Evolutionary conservation across 108 stramenopile genomes (phyloP).

Genomic region (Chaetoceros muelleri): DNA sequence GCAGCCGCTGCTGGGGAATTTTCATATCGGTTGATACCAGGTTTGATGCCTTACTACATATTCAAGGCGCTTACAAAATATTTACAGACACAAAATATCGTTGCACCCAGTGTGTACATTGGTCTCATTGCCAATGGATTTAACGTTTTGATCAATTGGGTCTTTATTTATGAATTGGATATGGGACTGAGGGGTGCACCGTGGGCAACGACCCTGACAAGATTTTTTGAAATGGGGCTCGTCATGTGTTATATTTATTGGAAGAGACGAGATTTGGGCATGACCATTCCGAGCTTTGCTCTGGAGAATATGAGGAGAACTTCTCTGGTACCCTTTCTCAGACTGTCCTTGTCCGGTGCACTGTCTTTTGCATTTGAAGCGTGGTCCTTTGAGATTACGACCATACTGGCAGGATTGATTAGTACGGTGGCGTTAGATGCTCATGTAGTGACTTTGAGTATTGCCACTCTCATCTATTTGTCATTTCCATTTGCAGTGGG

Average conservation of each 20-base stretch:
- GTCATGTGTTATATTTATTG: constrained; percentile 14
- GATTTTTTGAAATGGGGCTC: constrained; percentile 13
- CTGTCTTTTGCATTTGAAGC: constrained; percentile 23
- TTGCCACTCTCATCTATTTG: constrained; percentile 21
- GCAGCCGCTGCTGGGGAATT: constrained; percentile 26
- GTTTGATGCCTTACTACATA: constrained; percentile 28
- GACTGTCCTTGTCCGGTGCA: constrained; percentile 18
- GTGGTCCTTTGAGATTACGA: constrained; percentile 29
- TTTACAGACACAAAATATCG: constrained; percentile 24
- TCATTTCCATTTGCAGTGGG: constrained; percentile 33
- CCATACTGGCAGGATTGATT: constrained; percentile 31
- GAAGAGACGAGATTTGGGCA: constrained; percentile 6
- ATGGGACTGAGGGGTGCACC: constrained; percentile 27
- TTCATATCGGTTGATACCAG: constrained; percentile 26
- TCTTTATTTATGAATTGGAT: constrained; percentile 13
- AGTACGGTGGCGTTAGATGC: constrained; percentile 25
- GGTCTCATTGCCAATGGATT: constrained; percentile 28
- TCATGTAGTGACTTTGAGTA: constrained; percentile 22
- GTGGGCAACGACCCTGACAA: constrained; percentile 35
- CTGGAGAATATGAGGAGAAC: constrained; percentile 6
- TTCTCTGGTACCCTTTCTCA: constrained; percentile 13
- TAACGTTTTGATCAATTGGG: constrained; percentile 31
- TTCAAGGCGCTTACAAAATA: constrained; percentile 33
- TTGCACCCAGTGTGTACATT: constrained; percentile 21
- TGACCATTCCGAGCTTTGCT: constrained; percentile 20